Conservation (phyloP, 257 asterid genomes). For the Coffea eugenioides region DNA sequence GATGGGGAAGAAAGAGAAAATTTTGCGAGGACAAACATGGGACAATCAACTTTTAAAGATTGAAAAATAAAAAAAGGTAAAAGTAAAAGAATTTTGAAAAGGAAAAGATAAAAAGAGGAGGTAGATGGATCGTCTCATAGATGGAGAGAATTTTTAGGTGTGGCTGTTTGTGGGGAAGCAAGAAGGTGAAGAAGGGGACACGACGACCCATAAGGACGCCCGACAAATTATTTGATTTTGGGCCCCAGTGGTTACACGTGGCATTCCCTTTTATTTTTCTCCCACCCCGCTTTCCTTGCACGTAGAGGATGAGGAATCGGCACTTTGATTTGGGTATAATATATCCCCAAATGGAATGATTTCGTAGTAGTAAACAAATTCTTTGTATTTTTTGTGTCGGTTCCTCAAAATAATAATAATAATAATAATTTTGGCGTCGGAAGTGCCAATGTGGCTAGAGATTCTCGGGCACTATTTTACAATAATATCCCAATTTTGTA, state of each 20-base stretch:
- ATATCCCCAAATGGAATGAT: neutral
- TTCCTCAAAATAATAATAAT: no score
- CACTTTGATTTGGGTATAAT: neutral
- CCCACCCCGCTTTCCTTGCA: neutral
- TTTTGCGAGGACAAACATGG: neutral
- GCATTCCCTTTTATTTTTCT: neutral
- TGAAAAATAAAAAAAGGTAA: neutral
- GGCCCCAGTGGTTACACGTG: neutral
- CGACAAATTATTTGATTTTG: conserved; percentile 6
- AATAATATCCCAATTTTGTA: neutral
- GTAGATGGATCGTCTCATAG: no score
- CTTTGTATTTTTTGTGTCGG: neutral
- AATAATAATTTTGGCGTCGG: neutral
- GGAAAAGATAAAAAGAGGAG: neutral
- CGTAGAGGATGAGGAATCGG: neutral
- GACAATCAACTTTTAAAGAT: neutral
- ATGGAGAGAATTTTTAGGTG: no score
- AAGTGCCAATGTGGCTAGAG: neutral
- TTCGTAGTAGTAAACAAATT: neutral
- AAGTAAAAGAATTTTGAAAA: conserved; percentile 8
- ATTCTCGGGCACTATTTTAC: neutral
- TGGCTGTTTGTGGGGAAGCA: conserved; percentile 45
- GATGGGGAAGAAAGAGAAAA: neutral
- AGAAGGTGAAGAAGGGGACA: conserved; percentile 29
- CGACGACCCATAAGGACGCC: neutral